These are phyloP conservation scores for Lentinula novae-zelandiae DNA, from an alignment of 1,284 basidiomycete species.

Conservation along the genomic window DNA sequence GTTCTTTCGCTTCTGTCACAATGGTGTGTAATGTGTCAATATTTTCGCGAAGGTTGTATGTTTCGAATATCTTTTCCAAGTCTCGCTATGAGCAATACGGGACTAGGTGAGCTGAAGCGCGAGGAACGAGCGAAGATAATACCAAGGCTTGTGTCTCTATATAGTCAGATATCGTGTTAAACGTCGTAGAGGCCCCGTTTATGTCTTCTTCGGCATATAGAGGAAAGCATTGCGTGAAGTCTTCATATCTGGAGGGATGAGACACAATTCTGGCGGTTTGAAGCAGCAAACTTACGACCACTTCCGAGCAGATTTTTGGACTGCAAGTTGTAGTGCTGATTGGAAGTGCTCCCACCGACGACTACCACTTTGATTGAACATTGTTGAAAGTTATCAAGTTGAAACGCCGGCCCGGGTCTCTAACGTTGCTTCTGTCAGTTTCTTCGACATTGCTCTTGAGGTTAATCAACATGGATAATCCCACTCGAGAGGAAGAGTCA, in stretches of 20 bases:
- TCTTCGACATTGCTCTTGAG: not conserved
- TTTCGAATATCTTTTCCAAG: conserved; percentile 56
- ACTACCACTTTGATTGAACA: conserved; percentile 50
- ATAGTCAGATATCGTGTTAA: conserved; percentile 62
- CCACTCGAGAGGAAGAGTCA: conserved; percentile 33
- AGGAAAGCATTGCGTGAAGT: conserved; percentile 75
- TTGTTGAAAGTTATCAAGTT: conserved; percentile 16
- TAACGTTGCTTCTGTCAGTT: not conserved
- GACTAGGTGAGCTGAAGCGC: conserved; percentile 16
- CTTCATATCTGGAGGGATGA: conserved; percentile 52
- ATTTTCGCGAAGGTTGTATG: conserved; percentile 61
- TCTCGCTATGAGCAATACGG: conserved; percentile 36
- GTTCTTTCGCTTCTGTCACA: conserved; percentile 65
- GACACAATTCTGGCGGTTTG: not conserved
- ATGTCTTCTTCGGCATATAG: conserved; percentile 72
- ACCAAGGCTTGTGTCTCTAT: conserved; percentile 67
- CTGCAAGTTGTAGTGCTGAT: conserved; percentile 69
- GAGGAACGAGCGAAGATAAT: conserved; percentile 17
- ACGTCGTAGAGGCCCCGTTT: conserved; percentile 61
- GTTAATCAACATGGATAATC: conserved; percentile 23
- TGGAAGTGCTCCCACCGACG: conserved; percentile 74
- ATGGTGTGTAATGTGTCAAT: conserved; percentile 67
- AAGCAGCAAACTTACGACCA: conserved; percentile 62
- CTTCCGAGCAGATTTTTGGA: conserved; percentile 72
- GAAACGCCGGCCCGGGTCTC: not conserved